phyloP scores from a whole-genome alignment of 2,329 filamentous ascomycete species.

The Penicillium sp. region DNA sequence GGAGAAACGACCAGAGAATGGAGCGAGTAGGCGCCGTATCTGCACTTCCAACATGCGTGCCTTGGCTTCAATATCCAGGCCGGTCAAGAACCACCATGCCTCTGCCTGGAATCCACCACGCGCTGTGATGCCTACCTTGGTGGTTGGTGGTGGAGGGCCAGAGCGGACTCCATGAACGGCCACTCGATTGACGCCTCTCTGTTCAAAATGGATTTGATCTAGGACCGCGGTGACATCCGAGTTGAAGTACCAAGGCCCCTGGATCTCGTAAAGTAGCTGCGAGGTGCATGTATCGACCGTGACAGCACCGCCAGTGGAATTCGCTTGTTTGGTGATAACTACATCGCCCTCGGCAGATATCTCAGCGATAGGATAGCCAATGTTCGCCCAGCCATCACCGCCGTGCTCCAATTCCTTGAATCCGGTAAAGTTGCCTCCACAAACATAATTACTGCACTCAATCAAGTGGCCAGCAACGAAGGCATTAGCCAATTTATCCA shows the following conservation, averaged over 20 bases:
- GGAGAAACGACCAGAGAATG: constrained; percentile 37
- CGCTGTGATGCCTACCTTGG: constrained; percentile 55
- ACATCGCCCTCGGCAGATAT: constrained; percentile 47
- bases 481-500: constrained; percentile 47
- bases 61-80: constrained; percentile 52
- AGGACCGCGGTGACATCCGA: constrained; percentile 60
- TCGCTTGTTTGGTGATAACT: constrained; percentile 51
- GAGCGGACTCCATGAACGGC: constrained; percentile 52
- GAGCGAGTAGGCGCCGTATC: constrained; percentile 45
- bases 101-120: constrained; percentile 54
- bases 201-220: constrained; percentile 56
- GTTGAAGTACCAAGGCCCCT: constrained; percentile 61
- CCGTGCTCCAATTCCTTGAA: constrained; percentile 42
- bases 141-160: constrained; percentile 53
- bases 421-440: constrained; percentile 50
- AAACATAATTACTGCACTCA: constrained; percentile 49
- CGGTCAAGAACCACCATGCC: constrained; percentile 50
- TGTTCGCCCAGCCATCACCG: constrained; percentile 48
- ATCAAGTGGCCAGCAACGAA: constrained; percentile 46
- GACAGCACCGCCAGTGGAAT: constrained; percentile 44
- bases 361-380: constrained; percentile 53
- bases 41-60: constrained; percentile 51
- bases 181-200: constrained; percentile 55
- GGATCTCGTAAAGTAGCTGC: constrained; percentile 60
- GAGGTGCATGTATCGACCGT: constrained; percentile 56